Base-by-base conservation (phyloP, 202 grass and related monocot species). In the Bolboschoenoplectus hybrid region DNA sequence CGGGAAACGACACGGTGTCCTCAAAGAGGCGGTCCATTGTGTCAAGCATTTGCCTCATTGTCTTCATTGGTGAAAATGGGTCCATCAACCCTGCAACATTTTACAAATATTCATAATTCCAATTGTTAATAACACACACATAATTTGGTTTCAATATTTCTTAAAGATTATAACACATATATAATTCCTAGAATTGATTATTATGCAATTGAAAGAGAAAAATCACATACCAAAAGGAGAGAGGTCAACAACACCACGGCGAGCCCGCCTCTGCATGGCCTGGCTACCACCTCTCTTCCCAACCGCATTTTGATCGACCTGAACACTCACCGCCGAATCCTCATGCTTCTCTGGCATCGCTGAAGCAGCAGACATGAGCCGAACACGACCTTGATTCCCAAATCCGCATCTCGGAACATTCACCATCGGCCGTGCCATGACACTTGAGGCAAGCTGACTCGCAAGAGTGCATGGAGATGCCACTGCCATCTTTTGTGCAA, bases 1-100 rank as follows among this genome's bases (percentile, higher is more conserved):
- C 14, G 0, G 93, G 90, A 58, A 87, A 91, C 10, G 88, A 84
- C 46, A 93, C 52, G 5, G 85, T 76, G 66, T 98, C 96, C 80
- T 91, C 96, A 82, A 94, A 95, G 11, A 98, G 63, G n/a, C 90
- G 82, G 89, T 95, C 96, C 93, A 98, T 85, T n/a, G 90, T 94
- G 84, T 94, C 91, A 45, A 98, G 84, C 96, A 98, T 98, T 84
- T 94, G 89, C 79, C 86, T 85, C 91, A 95, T 94, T 61, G 93
- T 95, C 43, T 91, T 69, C 95, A 95, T 91, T 3, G 93, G 93
- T 36, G 93, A 95, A 85, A 94, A 87, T 32, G 86, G 91, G 64
- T 98, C 96, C 3, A 94, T 77, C 1, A 98, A 9, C 45, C 93
- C 90, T 94, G 73, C 56, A 80, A 0, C 0, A 63, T 66, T 74